Conservation (phyloP, 306 rosid genomes). For the Leucaena leucocephala region DNA sequence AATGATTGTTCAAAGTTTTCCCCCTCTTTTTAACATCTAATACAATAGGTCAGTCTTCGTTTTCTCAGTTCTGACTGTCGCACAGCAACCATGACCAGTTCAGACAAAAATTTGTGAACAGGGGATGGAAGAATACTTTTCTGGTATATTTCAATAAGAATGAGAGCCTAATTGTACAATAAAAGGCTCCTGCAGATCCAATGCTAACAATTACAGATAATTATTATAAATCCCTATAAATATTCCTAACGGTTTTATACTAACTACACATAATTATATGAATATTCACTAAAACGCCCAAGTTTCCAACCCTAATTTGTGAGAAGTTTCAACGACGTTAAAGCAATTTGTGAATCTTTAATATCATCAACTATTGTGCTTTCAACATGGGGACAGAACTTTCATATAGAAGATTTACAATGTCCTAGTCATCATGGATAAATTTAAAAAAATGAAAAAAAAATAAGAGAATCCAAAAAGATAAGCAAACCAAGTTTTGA, state of each 20-base stretch:
- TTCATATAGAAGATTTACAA: background rate
- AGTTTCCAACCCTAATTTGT: background rate
- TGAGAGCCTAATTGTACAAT: background rate
- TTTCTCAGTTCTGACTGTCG: background rate
- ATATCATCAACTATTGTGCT: background rate
- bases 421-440: background rate
- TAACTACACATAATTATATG: background rate
- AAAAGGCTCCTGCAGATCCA: background rate
- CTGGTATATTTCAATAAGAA: background rate
- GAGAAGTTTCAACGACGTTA: background rate
- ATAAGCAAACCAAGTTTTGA: background rate
- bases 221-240: too few relatives aligned
- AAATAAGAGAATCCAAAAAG: background rate
- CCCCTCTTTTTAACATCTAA: background rate
- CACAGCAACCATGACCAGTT: background rate
- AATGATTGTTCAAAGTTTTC: background rate
- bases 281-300: background rate
- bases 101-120: background rate
- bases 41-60: background rate
- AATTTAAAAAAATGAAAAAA: background rate
- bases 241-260: background rate
- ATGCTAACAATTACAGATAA: background rate
- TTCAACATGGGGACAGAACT: slow-evolving; percentile 2
- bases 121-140: background rate
- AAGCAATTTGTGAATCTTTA: background rate